Evolutionary conservation across 495 filamentous ascomycete genomes (phyloP), one percentile per base, ranked within the genome.

Genomic region (Cercophora sp.): DNA sequence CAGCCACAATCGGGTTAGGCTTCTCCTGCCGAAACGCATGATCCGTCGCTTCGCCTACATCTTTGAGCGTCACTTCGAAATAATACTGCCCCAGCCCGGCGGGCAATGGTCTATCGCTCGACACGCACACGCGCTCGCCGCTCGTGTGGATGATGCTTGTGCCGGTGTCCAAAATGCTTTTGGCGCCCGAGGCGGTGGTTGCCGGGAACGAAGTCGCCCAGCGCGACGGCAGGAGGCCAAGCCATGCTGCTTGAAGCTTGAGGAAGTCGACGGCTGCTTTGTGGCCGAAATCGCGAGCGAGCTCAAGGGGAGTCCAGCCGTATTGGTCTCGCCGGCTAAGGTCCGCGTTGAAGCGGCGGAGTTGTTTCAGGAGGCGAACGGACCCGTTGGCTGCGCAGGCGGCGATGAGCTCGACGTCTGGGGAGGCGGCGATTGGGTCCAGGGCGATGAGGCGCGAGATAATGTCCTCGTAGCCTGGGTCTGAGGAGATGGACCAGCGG

Each of bases 261-360:
- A 63, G 50, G 16, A 63, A 64, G 10, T 36, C 43, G 24, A 19
- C 53, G 0, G 62, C 52, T n/a, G 37, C 50, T 1, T 2, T 11
- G 6, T 51, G 53, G 0, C 13, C 25, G 18, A 47, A 57, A 4
- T 58, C 53, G 18, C 54, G 42, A 5, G 56, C 59, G 3, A 65
- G 54, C 20, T 60, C 54, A 1, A 60, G 51, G 10, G 62, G 62
- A 13, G 59, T 62, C 62, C 62, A 65, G 23, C 62, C 62, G 37
- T 49, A 65, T 1, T 44, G 41, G 52, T 65, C 62, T 2, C 42
- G 56, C 8, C 53, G 35, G 54, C 39, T 60, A 3, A 65, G 41
- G 20, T 55, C 44, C 0, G 59, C 59, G 20, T 34, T 37, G 8
- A 55, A 48, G 1, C 32, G 10, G 42, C 40, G 49, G 8, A 65